Percentiles rank a stretch among this genome's conserved stretches.
These are phyloP conservation scores for Pseudogymnoascus sp. DNA, from an alignment of 2,329 filamentous ascomycete species.

Conservation along the genomic window DNA sequence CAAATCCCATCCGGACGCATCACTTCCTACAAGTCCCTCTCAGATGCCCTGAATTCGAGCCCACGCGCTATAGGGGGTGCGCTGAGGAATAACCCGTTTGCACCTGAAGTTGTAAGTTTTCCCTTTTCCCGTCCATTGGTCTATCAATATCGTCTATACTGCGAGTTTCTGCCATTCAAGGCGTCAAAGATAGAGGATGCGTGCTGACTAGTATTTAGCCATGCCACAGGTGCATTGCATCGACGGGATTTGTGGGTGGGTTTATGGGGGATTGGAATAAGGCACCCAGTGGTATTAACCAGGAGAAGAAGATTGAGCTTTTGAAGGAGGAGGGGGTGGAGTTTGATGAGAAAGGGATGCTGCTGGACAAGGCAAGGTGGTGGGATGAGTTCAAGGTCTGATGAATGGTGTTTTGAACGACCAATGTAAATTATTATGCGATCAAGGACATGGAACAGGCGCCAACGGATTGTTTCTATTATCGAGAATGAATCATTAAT, in stretches of 20 bases:
- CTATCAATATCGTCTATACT: not conserved
- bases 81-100: constrained; percentile 53
- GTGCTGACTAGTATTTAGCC: not conserved
- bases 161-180: not conserved
- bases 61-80: constrained; percentile 58
- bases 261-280: constrained; percentile 46
- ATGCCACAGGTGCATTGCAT: not conserved
- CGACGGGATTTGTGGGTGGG: constrained; percentile 37
- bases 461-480: not conserved
- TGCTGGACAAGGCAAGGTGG: constrained; percentile 34
- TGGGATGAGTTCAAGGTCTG: constrained; percentile 36
- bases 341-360: constrained; percentile 38
- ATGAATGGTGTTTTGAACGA: not conserved
- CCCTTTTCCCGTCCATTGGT: not conserved
- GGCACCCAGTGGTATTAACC: constrained; percentile 42
- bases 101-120: constrained; percentile 46
- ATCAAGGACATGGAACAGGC: not conserved
- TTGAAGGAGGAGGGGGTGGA: constrained; percentile 40
- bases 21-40: constrained; percentile 53
- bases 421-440: not conserved
- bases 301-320: constrained; percentile 38
- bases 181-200: not conserved
- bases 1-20: constrained; percentile 54
- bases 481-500: not conserved
- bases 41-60: constrained; percentile 49